These are phyloP conservation scores for Apiotrichum gracile DNA, from an alignment of 1,284 basidiomycete genomes.

Conservation along the genomic window DNA sequence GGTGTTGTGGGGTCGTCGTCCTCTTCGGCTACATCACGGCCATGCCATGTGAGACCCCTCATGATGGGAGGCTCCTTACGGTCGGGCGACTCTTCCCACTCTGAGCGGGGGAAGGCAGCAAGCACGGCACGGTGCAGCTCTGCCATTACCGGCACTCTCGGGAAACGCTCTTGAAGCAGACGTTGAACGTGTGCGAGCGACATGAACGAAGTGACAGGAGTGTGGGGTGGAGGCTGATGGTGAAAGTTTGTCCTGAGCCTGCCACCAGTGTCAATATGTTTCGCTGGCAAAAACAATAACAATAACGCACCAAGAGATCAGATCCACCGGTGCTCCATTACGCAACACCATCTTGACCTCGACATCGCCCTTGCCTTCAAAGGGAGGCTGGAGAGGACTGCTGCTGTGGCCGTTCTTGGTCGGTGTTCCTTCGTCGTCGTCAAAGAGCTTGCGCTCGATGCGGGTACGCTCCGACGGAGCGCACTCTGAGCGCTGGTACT, in stretches of 20 bases:
- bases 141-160: conserved; percentile 31
- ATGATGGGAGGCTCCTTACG: conserved; percentile 37
- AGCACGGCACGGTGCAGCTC: conserved; percentile 37
- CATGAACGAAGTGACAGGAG: conserved; percentile 32
- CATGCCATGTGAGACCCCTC: conserved; percentile 40
- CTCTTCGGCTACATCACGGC: conserved; percentile 34
- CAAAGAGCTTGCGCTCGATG: conserved; percentile 30
- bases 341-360: conserved; percentile 41
- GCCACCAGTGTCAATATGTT: neutral
- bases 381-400: conserved; percentile 34
- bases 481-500: conserved; percentile 30
- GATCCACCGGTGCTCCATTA: conserved; percentile 39
- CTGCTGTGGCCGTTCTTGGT: conserved; percentile 12
- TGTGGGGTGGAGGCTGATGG: conserved; percentile 35
- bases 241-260: conserved; percentile 45
- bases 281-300: neutral
- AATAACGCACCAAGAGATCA: conserved; percentile 39
- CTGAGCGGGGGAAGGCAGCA: conserved; percentile 38
- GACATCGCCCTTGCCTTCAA: conserved; percentile 29
- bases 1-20: conserved; percentile 16
- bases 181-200: conserved; percentile 36
- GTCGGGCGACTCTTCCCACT: conserved; percentile 32
- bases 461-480: conserved; percentile 28
- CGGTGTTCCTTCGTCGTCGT: conserved; percentile 18
- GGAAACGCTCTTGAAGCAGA: conserved; percentile 39